Evolutionary conservation across 2,329 filamentous ascomycete species (phyloP).

Genomic region (Exophiala sideris): DNA sequence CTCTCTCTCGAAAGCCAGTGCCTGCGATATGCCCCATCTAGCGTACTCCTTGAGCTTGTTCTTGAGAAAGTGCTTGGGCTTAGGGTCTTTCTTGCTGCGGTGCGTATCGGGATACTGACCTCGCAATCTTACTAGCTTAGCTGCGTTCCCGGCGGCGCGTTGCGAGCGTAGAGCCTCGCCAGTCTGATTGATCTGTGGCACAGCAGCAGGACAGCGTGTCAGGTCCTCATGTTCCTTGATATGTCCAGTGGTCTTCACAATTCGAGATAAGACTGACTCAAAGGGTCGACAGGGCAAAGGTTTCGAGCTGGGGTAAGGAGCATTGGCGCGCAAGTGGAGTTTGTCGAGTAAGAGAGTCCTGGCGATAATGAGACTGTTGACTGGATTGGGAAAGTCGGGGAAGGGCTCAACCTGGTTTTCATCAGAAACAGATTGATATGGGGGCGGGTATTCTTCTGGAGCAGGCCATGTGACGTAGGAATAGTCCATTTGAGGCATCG

Average conservation of each 20-base stretch:
- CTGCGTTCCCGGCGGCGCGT: conserved; percentile 1
- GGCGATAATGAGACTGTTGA: conserved; percentile 6
- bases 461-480: not conserved
- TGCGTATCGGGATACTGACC: not conserved
- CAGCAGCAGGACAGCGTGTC: not conserved
- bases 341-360: conserved; percentile 3
- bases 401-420: conserved; percentile 2
- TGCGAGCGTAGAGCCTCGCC: not conserved
- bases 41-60: not conserved
- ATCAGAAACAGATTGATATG: not conserved
- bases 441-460: not conserved
- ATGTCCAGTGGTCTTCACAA: not conserved
- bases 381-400: conserved; percentile 1
- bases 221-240: conserved; percentile 6
- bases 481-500: no score
- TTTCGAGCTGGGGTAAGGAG: not conserved
- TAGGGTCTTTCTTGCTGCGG: not conserved
- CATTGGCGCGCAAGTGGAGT: not conserved
- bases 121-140: not conserved
- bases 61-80: conserved; percentile 1
- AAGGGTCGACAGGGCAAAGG: not conserved
- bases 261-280: conserved; percentile 1
- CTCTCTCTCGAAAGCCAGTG: conserved; percentile 1
- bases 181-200: not conserved
- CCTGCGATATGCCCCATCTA: conserved; percentile 1